Conservation (phyloP, 2,329 filamentous ascomycete species). For the Microdochium nivale region DNA sequence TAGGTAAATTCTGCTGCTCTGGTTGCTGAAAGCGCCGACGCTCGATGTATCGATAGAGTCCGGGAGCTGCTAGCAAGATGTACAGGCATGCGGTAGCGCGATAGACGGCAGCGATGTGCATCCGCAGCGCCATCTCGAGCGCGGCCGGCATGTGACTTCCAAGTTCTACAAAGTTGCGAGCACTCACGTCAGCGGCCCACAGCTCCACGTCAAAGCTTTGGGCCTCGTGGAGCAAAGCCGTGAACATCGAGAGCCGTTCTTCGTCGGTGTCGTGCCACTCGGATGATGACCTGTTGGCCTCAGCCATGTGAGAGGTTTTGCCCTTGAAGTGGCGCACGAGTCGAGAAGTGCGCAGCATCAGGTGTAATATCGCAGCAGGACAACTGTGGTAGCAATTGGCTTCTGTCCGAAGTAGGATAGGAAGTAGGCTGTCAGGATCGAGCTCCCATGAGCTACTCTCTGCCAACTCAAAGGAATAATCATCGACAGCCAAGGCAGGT, state of each 20-base stretch:
- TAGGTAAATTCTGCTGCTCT: conserved; percentile 9
- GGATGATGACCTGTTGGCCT: conserved; percentile 3
- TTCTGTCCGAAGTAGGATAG: conserved; percentile 31
- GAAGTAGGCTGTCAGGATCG: conserved; percentile 27
- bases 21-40: background rate
- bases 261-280: conserved; percentile 12
- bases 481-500: conserved; percentile 24
- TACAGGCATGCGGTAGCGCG: conserved; percentile 38
- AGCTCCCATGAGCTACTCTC: conserved; percentile 21
- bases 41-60: conserved; percentile 10
- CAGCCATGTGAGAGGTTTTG: conserved; percentile 3
- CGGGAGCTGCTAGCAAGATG: conserved; percentile 27
- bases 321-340: conserved; percentile 27
- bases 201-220: conserved; percentile 30
- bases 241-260: conserved; percentile 24
- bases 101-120: conserved; percentile 35
- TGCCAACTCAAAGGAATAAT: conserved; percentile 24
- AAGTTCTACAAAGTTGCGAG: conserved; percentile 13
- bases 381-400: conserved; percentile 33
- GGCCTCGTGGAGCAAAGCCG: conserved; percentile 30
- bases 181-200: conserved; percentile 31
- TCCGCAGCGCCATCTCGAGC: conserved; percentile 26
- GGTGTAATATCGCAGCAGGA: conserved; percentile 31
- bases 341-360: conserved; percentile 34
- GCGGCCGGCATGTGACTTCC: conserved; percentile 21